Evolutionary conservation across 2,329 filamentous ascomycete species (phyloP), one percentile per base, ranked within the genome.

Genomic region (Ophiostoma ips): DNA sequence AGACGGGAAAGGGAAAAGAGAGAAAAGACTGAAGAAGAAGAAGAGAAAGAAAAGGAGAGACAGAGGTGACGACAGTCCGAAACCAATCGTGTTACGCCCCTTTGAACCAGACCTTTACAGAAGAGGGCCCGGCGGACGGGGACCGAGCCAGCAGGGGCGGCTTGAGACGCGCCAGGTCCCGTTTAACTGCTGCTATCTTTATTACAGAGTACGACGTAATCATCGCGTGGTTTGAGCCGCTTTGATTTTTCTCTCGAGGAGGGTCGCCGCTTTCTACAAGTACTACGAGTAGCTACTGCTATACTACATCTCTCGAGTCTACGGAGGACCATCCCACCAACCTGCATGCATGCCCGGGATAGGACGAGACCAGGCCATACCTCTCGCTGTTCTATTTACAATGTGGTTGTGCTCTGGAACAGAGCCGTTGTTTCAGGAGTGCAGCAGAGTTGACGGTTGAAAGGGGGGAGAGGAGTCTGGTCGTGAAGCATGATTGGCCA

Each of bases 391-490:
- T 28, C 24, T 28, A 28, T 28, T 28, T 28, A 8, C 24, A 4
- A 28, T 34, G 11, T 10, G 13, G 3, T 15, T 41, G 34, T 48
- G 50, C 48, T 19, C 50, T 55, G 53, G 46, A 55, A 55, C 51
- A 48, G 46, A 37, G 46, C 46, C 24, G 55, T n/a, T 57, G 71
- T 73, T 73, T 73, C 71, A 73, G 64, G 59, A 51, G 56, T 72
- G 70, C 61, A 58, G 57, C 66, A 69, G 63, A 67, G 58, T 15
- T 21, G 47, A 16, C 37, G 36, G 40, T 30, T 41, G 16, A 43
- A 16, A 28, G 40, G 7, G 40, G 37, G 18, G 6, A 13, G 37
- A 21, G 15, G 36, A 19, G 36, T 16, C 16, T 38, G 15, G 16
- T 15, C 21, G 37, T 15, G 24, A 16, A 43, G 40, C n/a, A 12